Evolutionary conservation across 192 early-diverging fungal species (phyloP).

Genomic region (Coemansia sp.): DNA sequence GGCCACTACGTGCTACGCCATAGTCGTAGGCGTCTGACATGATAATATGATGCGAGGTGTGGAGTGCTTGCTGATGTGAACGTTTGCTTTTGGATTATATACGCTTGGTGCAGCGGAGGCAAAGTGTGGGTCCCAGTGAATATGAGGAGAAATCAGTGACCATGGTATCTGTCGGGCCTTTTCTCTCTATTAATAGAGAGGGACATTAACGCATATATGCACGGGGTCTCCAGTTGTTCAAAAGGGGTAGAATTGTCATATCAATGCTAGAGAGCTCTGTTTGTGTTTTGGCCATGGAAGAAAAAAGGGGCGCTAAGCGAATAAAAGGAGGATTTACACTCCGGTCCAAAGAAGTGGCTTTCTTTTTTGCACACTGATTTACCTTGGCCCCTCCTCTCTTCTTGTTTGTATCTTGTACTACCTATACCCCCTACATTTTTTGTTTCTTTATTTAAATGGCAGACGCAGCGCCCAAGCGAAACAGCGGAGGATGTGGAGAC

Average conservation of each 20-base stretch:
- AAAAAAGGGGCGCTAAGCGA: not conserved
- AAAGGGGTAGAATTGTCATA: not conserved
- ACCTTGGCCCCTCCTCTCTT: not conserved
- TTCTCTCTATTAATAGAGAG: too few relatives aligned
- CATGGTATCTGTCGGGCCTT: too few relatives aligned
- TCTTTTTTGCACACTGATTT: not conserved
- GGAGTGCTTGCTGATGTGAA: too few relatives aligned
- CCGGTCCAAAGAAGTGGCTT: not conserved
- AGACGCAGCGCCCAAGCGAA: not conserved
- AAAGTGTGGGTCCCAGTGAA: too few relatives aligned
- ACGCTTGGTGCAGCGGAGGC: too few relatives aligned
- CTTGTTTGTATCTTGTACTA: not conserved
- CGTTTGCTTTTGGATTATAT: too few relatives aligned
- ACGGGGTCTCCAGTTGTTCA: not conserved
- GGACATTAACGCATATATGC: too few relatives aligned
- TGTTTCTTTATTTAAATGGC: not conserved
- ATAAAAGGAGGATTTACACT: not conserved
- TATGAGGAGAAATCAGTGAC: too few relatives aligned
- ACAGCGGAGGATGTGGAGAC: constrained; percentile 2
- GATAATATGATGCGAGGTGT: not conserved
- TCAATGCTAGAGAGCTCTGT: not conserved
- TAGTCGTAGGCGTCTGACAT: constrained; percentile 46
- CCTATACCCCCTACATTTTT: not conserved
- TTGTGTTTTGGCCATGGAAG: not conserved
- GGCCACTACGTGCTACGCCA: constrained; percentile 31